These are phyloP conservation scores for Pythium rhizo-oryzae DNA, from an alignment of 352 stramenopile genomes.

Conservation along the genomic window DNA sequence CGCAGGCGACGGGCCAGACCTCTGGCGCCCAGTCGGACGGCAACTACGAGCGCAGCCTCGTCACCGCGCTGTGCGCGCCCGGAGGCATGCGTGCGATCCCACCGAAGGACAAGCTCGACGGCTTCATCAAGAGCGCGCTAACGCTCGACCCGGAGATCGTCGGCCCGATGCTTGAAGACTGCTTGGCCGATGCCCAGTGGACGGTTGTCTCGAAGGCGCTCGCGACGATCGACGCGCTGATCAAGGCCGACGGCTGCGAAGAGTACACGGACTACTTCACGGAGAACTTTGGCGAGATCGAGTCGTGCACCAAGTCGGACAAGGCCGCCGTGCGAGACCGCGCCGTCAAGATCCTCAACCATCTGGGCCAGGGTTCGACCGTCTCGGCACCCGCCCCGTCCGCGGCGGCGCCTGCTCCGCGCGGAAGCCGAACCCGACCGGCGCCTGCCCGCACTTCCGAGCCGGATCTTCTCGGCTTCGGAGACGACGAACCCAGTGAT, in stretches of 20 bases:
- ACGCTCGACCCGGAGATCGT: slow-evolving; percentile 94
- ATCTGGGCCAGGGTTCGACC: slow-evolving; percentile 47
- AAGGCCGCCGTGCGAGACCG: slow-evolving; percentile 80
- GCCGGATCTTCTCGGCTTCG: slow-evolving; percentile 77
- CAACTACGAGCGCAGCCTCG: slow-evolving; percentile 93
- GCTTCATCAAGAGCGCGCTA: slow-evolving; percentile 90
- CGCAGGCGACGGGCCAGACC: slow-evolving; percentile 50
- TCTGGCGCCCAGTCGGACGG: slow-evolving; percentile 83
- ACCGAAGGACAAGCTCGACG: slow-evolving; percentile 93
- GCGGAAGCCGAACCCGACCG: slow-evolving; percentile 25
- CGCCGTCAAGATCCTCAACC: slow-evolving; percentile 72
- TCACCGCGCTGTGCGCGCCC: slow-evolving; percentile 91
- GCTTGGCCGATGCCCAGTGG: slow-evolving; percentile 89
- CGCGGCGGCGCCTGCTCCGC: slow-evolving; percentile 24
- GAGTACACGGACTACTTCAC: slow-evolving; percentile 86
- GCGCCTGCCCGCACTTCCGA: slow-evolving; percentile 36
- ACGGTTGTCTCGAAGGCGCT: slow-evolving; percentile 93
- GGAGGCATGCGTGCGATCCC: slow-evolving; percentile 95
- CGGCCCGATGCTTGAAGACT: slow-evolving; percentile 94
- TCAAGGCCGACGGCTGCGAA: slow-evolving; percentile 81
- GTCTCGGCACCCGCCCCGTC: slow-evolving; percentile 28
- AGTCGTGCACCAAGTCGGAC: slow-evolving; percentile 70
- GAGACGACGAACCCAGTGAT: slow-evolving; percentile 41
- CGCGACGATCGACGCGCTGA: slow-evolving; percentile 91
- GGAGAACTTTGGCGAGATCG: slow-evolving; percentile 79